Percentiles rank a stretch among this genome's conserved stretches.
Evolutionary conservation across 163 green algal genomes (phyloP).

Genomic region (Chlorella variabilis): DNA sequence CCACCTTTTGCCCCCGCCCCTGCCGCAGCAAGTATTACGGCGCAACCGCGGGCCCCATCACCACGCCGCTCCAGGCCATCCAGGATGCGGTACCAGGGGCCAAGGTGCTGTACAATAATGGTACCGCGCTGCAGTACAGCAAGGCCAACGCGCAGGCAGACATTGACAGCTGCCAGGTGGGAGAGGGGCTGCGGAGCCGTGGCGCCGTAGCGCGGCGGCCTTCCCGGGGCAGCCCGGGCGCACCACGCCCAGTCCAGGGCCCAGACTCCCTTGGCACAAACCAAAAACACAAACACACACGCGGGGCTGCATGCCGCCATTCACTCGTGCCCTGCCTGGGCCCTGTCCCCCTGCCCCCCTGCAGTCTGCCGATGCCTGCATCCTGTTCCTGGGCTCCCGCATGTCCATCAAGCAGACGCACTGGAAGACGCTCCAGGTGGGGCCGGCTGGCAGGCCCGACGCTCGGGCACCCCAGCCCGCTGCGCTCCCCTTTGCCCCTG

Average conservation of each 20-base stretch:
- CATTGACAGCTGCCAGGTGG: background rate
- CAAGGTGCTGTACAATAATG: background rate
- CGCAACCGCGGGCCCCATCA: background rate
- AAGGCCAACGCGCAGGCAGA: background rate
- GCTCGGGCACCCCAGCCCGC: too few species aligned
- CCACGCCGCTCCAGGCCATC: constrained; percentile 3
- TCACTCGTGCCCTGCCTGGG: too few species aligned
- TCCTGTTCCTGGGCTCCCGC: constrained; percentile 28
- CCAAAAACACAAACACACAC: too few species aligned
- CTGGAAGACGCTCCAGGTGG: constrained; percentile 3
- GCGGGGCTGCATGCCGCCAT: too few species aligned
- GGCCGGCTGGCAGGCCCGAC: too few species aligned
- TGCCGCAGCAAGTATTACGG: constrained; percentile 15
- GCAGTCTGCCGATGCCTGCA: constrained; percentile 23
- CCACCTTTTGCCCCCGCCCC: background rate
- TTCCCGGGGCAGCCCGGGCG: too few species aligned
- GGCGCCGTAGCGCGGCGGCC: too few species aligned
- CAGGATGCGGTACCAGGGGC: background rate
- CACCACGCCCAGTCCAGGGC: too few species aligned
- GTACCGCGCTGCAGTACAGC: background rate
- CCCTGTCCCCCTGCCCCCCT: too few species aligned
- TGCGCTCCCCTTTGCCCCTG: too few species aligned
- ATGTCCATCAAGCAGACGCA: constrained; percentile 1
- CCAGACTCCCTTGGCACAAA: too few species aligned
- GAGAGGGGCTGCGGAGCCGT: too few species aligned